Percentiles rank a stretch among this genome's conserved stretches.
Evolutionary conservation across 148 eudicot genomes (phyloP).

Genomic region (Rhododendron griersonianum): DNA sequence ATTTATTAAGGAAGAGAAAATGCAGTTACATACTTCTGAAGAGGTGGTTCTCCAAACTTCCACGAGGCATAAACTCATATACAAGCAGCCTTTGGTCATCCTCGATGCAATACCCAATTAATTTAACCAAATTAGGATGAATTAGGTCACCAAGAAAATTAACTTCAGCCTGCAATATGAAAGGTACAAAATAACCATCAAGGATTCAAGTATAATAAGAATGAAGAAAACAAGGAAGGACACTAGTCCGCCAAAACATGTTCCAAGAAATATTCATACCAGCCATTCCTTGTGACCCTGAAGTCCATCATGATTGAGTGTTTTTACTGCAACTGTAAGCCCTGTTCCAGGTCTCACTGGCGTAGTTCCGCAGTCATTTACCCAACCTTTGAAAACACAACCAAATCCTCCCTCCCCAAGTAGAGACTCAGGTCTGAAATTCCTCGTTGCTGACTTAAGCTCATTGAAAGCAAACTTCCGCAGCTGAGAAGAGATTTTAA

Average conservation of each 20-base stretch:
- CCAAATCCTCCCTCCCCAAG: constrained; percentile 61
- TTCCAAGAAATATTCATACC: constrained; percentile 18
- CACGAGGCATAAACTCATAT: constrained; percentile 49
- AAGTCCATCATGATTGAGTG: constrained; percentile 49
- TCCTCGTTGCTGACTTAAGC: constrained; percentile 41
- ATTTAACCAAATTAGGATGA: constrained; percentile 44
- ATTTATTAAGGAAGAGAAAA: not conserved
- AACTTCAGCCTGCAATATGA: constrained; percentile 39
- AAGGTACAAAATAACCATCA: not conserved
- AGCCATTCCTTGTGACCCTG: constrained; percentile 59
- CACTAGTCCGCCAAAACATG: not conserved
- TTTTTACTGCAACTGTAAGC: constrained; percentile 47
- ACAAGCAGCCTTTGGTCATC: constrained; percentile 49
- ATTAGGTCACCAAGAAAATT: constrained; percentile 47
- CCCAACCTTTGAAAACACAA: constrained; percentile 51
- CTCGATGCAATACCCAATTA: constrained; percentile 46
- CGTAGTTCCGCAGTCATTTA: constrained; percentile 33
- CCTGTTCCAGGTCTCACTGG: constrained; percentile 44
- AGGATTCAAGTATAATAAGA: not conserved
- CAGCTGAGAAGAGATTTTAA: constrained; percentile 47
- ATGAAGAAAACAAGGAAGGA: constrained; percentile 7
- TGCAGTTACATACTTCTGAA: constrained; percentile 37
- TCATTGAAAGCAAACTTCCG: constrained; percentile 43
- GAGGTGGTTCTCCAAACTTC: constrained; percentile 52
- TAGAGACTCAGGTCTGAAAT: constrained; percentile 44